A percentile compares a stretch with the other conserved stretches of the same genome.
phyloP scores from a whole-genome alignment of 2,329 filamentous ascomycete genomes.

The Lecanosticta acicola region DNA sequence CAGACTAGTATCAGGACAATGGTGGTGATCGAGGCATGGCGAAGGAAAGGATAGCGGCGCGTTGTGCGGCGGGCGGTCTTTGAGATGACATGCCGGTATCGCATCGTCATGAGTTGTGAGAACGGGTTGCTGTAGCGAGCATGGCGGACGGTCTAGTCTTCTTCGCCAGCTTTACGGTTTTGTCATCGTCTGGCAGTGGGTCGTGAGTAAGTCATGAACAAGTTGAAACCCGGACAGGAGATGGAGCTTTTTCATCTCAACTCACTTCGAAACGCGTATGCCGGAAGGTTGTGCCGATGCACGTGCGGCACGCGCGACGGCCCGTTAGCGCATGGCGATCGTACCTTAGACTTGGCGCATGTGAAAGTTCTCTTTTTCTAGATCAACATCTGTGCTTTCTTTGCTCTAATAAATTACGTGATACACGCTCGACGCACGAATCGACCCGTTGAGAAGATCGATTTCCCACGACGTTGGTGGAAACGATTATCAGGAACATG shows the following conservation, averaged over 20 bases:
- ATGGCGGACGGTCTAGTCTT: background rate
- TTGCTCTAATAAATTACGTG: too few species aligned
- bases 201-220: background rate
- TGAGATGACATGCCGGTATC: slow-evolving; percentile 17
- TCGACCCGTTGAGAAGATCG: too few species aligned
- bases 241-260: background rate
- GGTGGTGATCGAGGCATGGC: slow-evolving; percentile 20
- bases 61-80: slow-evolving; percentile 18
- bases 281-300: too few species aligned
- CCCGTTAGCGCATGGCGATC: too few species aligned
- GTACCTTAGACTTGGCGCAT: too few species aligned
- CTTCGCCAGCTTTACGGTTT: background rate
- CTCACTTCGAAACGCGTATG: background rate
- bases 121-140: background rate
- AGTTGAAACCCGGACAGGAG: background rate
- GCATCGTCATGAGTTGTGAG: slow-evolving; percentile 7
- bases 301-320: too few species aligned
- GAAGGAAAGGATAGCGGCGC: slow-evolving; percentile 23
- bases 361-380: too few species aligned
- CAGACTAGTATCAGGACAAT: slow-evolving; percentile 49
- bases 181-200: background rate
- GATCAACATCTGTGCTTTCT: too few species aligned
- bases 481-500: too few species aligned
- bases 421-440: too few species aligned
- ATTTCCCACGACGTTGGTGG: too few species aligned